Percentiles rank a stretch among this genome's conserved stretches.
phyloP scores from a whole-genome alignment of 805 yeast species.

The Spathaspora sp. region DNA sequence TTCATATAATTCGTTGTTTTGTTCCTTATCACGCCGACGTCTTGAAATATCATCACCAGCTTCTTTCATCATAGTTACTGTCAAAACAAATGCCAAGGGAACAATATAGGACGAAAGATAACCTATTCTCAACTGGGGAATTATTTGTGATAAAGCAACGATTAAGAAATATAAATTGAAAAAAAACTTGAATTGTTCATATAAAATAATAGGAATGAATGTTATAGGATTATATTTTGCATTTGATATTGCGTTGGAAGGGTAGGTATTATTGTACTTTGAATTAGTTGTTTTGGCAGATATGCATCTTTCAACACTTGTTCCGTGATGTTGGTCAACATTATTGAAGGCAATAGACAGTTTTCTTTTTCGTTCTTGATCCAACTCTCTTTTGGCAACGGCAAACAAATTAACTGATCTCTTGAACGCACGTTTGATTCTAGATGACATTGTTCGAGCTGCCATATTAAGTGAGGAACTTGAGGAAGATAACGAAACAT shows the following conservation, averaged over 20 bases:
- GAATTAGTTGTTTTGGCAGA: constrained; percentile 30
- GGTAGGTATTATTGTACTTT: constrained; percentile 25
- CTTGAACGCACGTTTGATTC: constrained; percentile 8
- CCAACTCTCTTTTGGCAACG: constrained; percentile 22
- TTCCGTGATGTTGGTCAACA: constrained; percentile 17
- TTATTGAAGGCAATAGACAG: constrained; percentile 8
- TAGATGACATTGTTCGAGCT: constrained; percentile 9
- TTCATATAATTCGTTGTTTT: constrained; percentile 79
- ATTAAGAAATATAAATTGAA: constrained; percentile 87
- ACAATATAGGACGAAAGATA: constrained; percentile 89
- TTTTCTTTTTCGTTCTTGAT: constrained; percentile 18
- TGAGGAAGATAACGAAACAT: constrained; percentile 19
- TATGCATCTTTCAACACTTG: constrained; percentile 36
- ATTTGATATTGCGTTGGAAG: constrained; percentile 83
- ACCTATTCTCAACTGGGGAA: constrained; percentile 89
- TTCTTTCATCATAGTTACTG: constrained; percentile 93
- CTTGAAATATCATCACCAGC: constrained; percentile 92
- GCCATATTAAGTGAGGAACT: constrained; percentile 13
- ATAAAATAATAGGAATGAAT: constrained; percentile 83
- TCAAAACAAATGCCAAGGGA: constrained; percentile 87
- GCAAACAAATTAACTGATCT: constrained; percentile 16
- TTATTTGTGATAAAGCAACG: constrained; percentile 90
- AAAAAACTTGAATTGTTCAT: constrained; percentile 95
- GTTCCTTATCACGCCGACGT: constrained; percentile 84
- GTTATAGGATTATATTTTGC: constrained; percentile 90